Evolutionary conservation across 2,329 filamentous ascomycete genomes (phyloP).

Genomic region (Scedosporium aurantiacum): DNA sequence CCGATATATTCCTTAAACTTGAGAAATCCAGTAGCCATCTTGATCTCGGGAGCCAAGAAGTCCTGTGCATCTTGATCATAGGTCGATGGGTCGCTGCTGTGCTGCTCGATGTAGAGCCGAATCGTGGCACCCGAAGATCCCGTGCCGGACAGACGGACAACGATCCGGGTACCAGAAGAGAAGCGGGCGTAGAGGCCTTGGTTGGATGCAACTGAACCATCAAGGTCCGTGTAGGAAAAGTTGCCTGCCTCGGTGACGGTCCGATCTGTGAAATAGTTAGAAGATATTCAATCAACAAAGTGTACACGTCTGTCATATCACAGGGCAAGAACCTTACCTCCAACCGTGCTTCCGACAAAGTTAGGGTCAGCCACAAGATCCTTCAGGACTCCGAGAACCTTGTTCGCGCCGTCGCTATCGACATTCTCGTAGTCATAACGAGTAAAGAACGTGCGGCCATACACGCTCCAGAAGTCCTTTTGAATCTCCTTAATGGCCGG

Average conservation of each 20-base stretch:
- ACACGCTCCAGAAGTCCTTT: conserved; percentile 90
- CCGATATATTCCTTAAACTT: conserved; percentile 92
- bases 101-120: conserved; percentile 92
- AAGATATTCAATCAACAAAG: background rate
- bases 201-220: conserved; percentile 89
- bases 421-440: conserved; percentile 97
- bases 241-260: conserved; percentile 86
- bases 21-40: conserved; percentile 71
- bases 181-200: conserved; percentile 94
- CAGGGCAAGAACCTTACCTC: conserved; percentile 31
- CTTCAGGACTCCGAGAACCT: conserved; percentile 73
- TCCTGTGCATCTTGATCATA: conserved; percentile 81
- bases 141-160: conserved; percentile 89
- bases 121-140: conserved; percentile 94
- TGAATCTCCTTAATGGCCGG: conserved; percentile 95
- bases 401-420: conserved; percentile 80
- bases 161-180: conserved; percentile 86
- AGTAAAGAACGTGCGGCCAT: conserved; percentile 97
- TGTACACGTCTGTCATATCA: background rate
- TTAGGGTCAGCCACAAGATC: conserved; percentile 61
- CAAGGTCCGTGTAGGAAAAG: conserved; percentile 98
- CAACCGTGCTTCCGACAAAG: conserved; percentile 75
- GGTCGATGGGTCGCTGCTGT: conserved; percentile 69
- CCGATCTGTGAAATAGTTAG: conserved; percentile 36
- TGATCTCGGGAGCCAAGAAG: conserved; percentile 83